Base-by-base conservation (phyloP, 768 basidiomycete genomes). In the Leccinum pellstonianum region DNA sequence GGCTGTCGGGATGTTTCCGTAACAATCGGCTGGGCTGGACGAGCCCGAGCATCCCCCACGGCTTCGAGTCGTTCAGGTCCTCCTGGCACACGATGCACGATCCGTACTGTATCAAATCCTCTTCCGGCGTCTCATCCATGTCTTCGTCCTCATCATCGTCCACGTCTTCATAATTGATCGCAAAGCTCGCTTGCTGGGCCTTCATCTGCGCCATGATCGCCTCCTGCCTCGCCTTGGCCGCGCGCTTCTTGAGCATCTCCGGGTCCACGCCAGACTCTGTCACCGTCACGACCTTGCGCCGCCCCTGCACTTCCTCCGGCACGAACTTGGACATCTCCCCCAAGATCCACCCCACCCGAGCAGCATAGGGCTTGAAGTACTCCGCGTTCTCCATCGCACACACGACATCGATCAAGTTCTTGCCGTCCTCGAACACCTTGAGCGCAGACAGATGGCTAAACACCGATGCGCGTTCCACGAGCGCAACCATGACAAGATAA, bases 1-100 rank as follows among this genome's bases (percentile, higher is more conserved):
- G 81, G 21, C 80, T 81, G 64, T 92, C 87, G 2, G 88, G 90
- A 63, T 90, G 88, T 41, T 84, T 84, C 50, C 96, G 84, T 17
- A 98, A 79, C 48, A 95, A 76, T 50, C 90, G 82, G 71, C 95
- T 95, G 0, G 95, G 90, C 67, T 98, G 96, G 7, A 99, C 70
- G 50, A 95, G 77, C 1, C 91, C 93, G 17, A 99, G 83, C 31
- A 85, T 84, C 5, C 97, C 97, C 72, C 97, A 98, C 0, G 91
- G 78, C 60, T 83, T 81, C 15, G 81, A 75, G 3, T 81, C 69
- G 64, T 85, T 90, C 54, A 98, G 83, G 61, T 95, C 92, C 70
- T 98, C 97, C 70, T 98, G 97, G 66, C 97, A 99, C 10, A 98
- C 95, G 62, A 99, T 98, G 70, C 97, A 99, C n/a, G 88, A 90